Conservation (phyloP, 805 yeast species). For the Hanseniaspora pseudoguilliermondii region DNA sequence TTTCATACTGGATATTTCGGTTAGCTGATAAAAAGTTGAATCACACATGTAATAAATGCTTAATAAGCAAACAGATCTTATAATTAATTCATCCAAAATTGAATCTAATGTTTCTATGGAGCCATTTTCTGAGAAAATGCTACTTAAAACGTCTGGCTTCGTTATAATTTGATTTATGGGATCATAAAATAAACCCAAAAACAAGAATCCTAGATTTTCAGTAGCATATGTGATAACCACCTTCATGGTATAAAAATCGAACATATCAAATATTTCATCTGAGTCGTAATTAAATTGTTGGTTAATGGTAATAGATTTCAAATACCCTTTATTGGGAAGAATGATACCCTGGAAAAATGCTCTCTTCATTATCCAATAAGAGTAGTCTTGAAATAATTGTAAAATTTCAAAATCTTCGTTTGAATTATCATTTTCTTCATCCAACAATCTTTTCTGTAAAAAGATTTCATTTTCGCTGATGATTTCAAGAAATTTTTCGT, state of each 20-base stretch:
- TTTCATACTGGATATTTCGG: constrained; percentile 15
- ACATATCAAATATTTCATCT: not conserved
- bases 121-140: constrained; percentile 20
- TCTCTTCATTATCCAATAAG: constrained; percentile 21
- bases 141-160: constrained; percentile 22
- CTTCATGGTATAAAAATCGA: constrained; percentile 17
- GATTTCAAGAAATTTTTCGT: not conserved
- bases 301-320: not conserved
- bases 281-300: not conserved
- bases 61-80: constrained; percentile 24
- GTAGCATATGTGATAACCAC: constrained; percentile 22
- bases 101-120: constrained; percentile 18
- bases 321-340: constrained; percentile 8
- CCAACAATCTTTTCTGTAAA: not conserved
- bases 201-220: constrained; percentile 25
- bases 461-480: constrained; percentile 5
- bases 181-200: constrained; percentile 25
- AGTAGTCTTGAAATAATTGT: constrained; percentile 24
- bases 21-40: constrained; percentile 12
- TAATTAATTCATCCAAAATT: constrained; percentile 20
- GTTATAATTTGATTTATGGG: constrained; percentile 23
- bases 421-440: not conserved
- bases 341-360: constrained; percentile 18
- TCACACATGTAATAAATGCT: constrained; percentile 23
- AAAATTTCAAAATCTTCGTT: constrained; percentile 16